A percentile compares a stretch with the other conserved stretches of the same genome.
phyloP scores from a whole-genome alignment of 108 stramenopile genomes.

The Stephanodiscus minutulus region DNA sequence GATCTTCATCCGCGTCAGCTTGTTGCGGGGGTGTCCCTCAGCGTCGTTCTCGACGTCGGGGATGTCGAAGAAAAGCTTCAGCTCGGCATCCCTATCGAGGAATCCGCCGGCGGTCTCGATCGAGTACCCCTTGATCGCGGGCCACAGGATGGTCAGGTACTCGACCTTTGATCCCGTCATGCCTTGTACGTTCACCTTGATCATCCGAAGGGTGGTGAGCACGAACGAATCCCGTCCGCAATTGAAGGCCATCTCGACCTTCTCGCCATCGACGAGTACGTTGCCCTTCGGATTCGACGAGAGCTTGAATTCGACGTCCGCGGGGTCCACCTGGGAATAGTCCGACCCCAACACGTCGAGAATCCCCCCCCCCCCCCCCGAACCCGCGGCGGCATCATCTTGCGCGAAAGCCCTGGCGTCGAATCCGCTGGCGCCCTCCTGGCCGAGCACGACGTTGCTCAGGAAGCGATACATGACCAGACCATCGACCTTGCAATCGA shows the following conservation, averaged over 20 bases:
- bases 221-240: slow-evolving; percentile 53
- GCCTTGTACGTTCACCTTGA: slow-evolving; percentile 55
- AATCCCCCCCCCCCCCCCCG: too few species aligned
- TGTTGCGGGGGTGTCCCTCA: slow-evolving; percentile 48
- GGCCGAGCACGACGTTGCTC: slow-evolving; percentile 30
- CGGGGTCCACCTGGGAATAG: slow-evolving; percentile 37
- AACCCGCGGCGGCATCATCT: slow-evolving; percentile 9
- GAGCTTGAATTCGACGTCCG: slow-evolving; percentile 33
- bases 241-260: slow-evolving; percentile 57
- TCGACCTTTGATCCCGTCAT: slow-evolving; percentile 41
- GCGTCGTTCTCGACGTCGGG: slow-evolving; percentile 2
- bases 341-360: slow-evolving; percentile 58
- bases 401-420: slow-evolving; percentile 11
- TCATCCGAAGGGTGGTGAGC: slow-evolving; percentile 36
- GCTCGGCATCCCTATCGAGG: slow-evolving; percentile 63
- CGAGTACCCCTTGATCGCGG: slow-evolving; percentile 62
- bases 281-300: slow-evolving; percentile 25
- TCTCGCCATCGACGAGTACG: slow-evolving; percentile 43
- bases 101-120: slow-evolving; percentile 71
- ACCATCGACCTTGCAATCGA: slow-evolving; percentile 36
- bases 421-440: slow-evolving; percentile 26
- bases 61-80: slow-evolving; percentile 60
- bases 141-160: slow-evolving; percentile 62
- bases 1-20: slow-evolving; percentile 45
- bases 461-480: slow-evolving; percentile 46